These are phyloP conservation scores for Ceratocystis ficicola DNA, from an alignment of 2,329 filamentous ascomycete species.

Conservation along the genomic window DNA sequence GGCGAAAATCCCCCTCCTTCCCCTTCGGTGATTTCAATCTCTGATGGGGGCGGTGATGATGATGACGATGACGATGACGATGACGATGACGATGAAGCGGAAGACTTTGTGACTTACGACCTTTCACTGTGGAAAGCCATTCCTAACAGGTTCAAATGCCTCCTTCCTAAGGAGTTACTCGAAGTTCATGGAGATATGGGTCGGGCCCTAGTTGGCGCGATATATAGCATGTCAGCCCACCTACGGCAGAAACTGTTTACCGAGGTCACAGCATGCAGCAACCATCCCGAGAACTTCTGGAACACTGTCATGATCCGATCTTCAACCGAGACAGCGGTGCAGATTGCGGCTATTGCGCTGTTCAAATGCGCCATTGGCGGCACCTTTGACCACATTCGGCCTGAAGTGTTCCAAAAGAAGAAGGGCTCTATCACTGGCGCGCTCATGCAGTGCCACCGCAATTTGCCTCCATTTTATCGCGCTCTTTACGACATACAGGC, in stretches of 20 bases:
- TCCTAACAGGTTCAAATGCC: constrained; percentile 11
- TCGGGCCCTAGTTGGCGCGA: constrained; percentile 9
- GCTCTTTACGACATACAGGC: constrained; percentile 14
- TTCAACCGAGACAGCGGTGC: not conserved
- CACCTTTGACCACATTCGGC: not conserved
- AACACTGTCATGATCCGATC: not conserved
- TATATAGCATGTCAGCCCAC: constrained; percentile 11
- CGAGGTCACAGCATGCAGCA: constrained; percentile 8
- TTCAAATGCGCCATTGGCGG: not conserved
- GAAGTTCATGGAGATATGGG: constrained; percentile 10
- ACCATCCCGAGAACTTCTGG: constrained; percentile 6
- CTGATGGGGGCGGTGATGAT: constrained; percentile 24
- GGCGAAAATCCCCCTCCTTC: constrained; percentile 8
- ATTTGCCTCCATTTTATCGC: not conserved
- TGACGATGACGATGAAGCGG: constrained; percentile 24
- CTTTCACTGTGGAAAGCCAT: constrained; percentile 17
- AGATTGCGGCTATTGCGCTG: constrained; percentile 15
- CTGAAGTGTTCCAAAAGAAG: not conserved
- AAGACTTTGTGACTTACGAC: constrained; percentile 16
- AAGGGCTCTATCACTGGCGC: constrained; percentile 6
- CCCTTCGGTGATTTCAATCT: constrained; percentile 25
- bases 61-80: constrained; percentile 24
- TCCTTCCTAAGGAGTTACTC: constrained; percentile 2
- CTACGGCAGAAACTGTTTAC: constrained; percentile 12
- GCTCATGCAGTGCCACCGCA: not conserved